Evolutionary conservation across 805 yeast genomes (phyloP), one percentile per base, ranked within the genome.

Genomic region (Yarrowia sp.): DNA sequence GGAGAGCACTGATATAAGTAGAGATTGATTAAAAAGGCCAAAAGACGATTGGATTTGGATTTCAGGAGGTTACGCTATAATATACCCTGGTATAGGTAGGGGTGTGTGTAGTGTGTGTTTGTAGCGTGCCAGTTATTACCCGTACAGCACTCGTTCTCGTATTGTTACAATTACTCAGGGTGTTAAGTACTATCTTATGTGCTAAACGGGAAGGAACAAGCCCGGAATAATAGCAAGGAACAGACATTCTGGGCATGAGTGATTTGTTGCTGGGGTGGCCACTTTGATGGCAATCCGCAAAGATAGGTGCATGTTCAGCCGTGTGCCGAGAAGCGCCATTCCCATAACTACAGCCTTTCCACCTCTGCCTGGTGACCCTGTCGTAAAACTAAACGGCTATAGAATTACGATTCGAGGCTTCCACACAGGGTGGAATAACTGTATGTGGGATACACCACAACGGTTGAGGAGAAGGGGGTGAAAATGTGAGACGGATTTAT

Each of bases 301-400:
- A 31, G 9, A 13, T 33, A 35, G 35, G n/a, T 10, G 17, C 35
- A 7, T 13, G 18, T 35, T 48, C 55, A 48, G 55, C 55, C 55
- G 55, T 18, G 38, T 35, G 10, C 11, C 8, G 17, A 28, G 10
- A 28, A 45, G 28, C 11, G 53, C 39, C 15, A 35, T 48, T 48
- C 55, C 55, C 39, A 48, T 48, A 35, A 17, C 41, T 48, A 35
- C 41, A 35, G 55, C 55, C 55, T 48, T 39, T 48, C 39, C 15
- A 17, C 28, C 4, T 3, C 15, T 8, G 55, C 31, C 53, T 48
- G 55, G 28, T 33, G 55, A 48, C 53, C 4, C 18, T 15, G 38
- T 33, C 14, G 13, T 17, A 17, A 18, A 48, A 33, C 28, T 36
- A 3, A 48, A 48, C 15, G 1, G 22, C 11, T 18, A 31, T 4